Conservation (phyloP, 805 yeast genomes). For the Kuraishia cidri region DNA sequence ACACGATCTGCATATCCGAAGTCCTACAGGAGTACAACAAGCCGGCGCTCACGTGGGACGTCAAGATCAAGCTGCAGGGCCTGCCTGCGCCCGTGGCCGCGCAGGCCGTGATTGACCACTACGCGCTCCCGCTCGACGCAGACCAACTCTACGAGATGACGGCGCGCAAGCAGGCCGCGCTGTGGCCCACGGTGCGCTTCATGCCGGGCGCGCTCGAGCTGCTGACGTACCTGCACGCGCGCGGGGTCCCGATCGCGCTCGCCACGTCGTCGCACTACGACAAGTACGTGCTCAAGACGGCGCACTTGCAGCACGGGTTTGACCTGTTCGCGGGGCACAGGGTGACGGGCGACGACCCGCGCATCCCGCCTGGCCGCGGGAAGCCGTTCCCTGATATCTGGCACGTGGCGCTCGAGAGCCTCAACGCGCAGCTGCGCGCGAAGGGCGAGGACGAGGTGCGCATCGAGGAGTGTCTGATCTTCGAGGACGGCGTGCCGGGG, state of each 20-base stretch:
- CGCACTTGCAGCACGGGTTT: conserved; percentile 56
- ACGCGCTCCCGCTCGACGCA: conserved; percentile 45
- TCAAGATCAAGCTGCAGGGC: conserved; percentile 83
- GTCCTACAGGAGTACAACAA: conserved; percentile 60
- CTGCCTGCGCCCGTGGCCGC: conserved; percentile 79
- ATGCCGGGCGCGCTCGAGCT: conserved; percentile 84
- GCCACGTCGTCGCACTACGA: conserved; percentile 74
- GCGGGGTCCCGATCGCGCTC: conserved; percentile 70
- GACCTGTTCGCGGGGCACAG: conserved; percentile 52
- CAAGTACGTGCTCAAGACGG: conserved; percentile 67
- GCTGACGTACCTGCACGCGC: conserved; percentile 38
- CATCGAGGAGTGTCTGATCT: conserved; percentile 78
- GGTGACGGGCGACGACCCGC: conserved; percentile 83
- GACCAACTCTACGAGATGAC: conserved; percentile 53
- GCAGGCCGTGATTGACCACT: conserved; percentile 54
- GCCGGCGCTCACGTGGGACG: conserved; percentile 85
- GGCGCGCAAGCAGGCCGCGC: conserved; percentile 37
- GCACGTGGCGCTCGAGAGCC: conserved; percentile 64
- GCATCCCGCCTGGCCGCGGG: conserved; percentile 80
- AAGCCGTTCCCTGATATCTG: conserved; percentile 94
- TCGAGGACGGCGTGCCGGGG: conserved; percentile 96
- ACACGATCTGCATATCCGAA: conserved; percentile 70
- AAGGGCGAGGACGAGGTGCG: conserved; percentile 35
- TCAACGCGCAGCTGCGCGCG: conserved; percentile 46
- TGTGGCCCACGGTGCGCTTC: conserved; percentile 59